These are phyloP conservation scores for Nigrospora sphaerica DNA, from an alignment of 2,329 filamentous ascomycete species.

Conservation along the genomic window DNA sequence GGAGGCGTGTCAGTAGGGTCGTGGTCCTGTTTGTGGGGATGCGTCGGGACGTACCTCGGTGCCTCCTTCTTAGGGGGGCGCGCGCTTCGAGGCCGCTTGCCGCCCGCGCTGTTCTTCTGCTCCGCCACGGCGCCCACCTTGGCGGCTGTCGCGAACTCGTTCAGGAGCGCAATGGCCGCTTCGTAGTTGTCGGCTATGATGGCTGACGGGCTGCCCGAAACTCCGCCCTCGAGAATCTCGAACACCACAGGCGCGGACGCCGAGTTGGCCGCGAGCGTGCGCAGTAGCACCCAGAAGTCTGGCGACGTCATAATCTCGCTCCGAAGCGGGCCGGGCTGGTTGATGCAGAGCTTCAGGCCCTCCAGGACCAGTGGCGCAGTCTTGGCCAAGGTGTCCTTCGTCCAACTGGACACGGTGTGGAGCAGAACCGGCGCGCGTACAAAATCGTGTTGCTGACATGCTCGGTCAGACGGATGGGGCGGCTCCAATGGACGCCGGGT, in stretches of 20 bases:
- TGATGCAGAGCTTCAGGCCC: constrained; percentile 74
- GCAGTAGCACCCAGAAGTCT: constrained; percentile 91
- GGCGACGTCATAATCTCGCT: constrained; percentile 95
- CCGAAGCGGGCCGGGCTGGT: constrained; percentile 67
- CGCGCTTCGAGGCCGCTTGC: constrained; percentile 35
- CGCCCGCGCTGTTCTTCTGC: constrained; percentile 45
- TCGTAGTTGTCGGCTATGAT: constrained; percentile 97
- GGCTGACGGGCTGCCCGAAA: constrained; percentile 66
- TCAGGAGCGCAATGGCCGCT: constrained; percentile 73
- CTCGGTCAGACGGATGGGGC: constrained; percentile 10
- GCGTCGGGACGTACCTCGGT: constrained; percentile 40
- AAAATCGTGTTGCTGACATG: constrained; percentile 71
- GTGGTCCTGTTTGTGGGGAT: too few species aligned
- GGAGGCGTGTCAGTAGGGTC: too few species aligned
- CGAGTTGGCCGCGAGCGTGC: constrained; percentile 61
- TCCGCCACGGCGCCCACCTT: constrained; percentile 65
- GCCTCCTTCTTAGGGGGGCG: constrained; percentile 43
- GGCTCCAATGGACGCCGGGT: not conserved
- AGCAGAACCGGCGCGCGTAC: constrained; percentile 86
- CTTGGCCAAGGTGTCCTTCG: constrained; percentile 68
- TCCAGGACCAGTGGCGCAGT: constrained; percentile 70
- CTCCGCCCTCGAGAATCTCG: constrained; percentile 73
- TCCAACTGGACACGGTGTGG: constrained; percentile 83
- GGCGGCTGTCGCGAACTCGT: constrained; percentile 82
- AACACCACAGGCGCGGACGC: constrained; percentile 76